Percentiles rank a stretch among this genome's conserved stretches.
Evolutionary conservation across 176 grass and related monocot genomes (phyloP).

Genomic region (Oropetium thomaeum): DNA sequence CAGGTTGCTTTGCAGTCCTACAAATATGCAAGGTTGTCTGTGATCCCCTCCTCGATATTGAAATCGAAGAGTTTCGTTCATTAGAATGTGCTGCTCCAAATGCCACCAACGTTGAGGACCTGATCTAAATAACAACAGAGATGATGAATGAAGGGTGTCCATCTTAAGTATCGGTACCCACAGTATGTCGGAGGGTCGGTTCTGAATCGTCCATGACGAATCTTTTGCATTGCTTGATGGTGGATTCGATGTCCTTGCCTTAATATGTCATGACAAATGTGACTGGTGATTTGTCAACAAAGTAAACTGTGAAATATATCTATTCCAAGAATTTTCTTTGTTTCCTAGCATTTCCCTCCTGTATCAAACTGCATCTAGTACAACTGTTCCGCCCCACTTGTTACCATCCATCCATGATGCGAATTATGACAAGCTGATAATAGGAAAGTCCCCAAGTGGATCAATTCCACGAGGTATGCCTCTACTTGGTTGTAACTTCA

Average conservation of each 20-base stretch:
- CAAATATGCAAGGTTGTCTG: conserved; percentile 49
- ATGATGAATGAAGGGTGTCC: conserved; percentile 5
- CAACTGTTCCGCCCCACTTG: background rate
- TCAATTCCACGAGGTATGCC: background rate
- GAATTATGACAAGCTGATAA: background rate
- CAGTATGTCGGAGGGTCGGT: background rate
- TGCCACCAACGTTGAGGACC: conserved; percentile 59
- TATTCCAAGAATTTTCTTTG: background rate
- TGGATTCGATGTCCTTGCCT: background rate
- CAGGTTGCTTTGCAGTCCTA: conserved; percentile 64
- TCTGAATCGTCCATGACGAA: background rate
- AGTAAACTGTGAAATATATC: background rate
- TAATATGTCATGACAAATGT: background rate
- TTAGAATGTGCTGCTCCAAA: conserved; percentile 22
- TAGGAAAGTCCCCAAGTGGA: background rate
- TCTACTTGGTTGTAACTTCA: background rate
- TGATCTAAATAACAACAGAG: conserved; percentile 37
- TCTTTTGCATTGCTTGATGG: background rate
- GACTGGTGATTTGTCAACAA: background rate
- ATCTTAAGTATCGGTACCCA: background rate
- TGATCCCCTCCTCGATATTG: conserved; percentile 58
- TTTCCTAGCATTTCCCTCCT: background rate
- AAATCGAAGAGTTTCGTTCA: conserved; percentile 71
- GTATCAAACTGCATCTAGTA: background rate
- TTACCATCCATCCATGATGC: background rate